Conservation (phyloP, 805 yeast genomes). For the Lipomyces yamadae region DNA sequence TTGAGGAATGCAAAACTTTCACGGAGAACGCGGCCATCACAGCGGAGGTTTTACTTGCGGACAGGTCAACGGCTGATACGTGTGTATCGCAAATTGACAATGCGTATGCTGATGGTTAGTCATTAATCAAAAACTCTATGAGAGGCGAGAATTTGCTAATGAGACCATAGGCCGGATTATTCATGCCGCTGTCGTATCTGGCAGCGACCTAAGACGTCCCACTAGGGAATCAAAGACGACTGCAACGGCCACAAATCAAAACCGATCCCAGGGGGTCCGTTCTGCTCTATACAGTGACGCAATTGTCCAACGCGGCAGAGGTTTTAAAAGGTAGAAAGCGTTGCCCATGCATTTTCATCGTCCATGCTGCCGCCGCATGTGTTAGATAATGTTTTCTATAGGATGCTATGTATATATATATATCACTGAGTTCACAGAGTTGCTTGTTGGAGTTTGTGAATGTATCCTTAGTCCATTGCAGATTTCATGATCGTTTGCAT, state of each 20-base stretch:
- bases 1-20: constrained; percentile 37
- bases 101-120: constrained; percentile 54
- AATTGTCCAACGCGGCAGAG: constrained; percentile 29
- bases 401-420: background rate
- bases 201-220: constrained; percentile 5
- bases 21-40: constrained; percentile 23
- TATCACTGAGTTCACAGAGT: background rate
- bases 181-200: constrained; percentile 14
- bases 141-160: background rate
- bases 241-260: constrained; percentile 21
- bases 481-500: too few relatives aligned
- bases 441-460: too few relatives aligned
- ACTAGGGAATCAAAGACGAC: constrained; percentile 3
- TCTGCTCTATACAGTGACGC: constrained; percentile 30
- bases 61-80: constrained; percentile 43
- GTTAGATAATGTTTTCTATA: background rate
- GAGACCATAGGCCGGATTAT: constrained; percentile 17
- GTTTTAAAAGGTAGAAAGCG: constrained; percentile 15
- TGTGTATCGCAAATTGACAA: constrained; percentile 49
- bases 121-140: background rate
- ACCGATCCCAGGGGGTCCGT: constrained; percentile 22
- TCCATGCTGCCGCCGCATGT: background rate
- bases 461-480: too few relatives aligned
- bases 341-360: background rate
- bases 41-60: constrained; percentile 42